phyloP scores from a whole-genome alignment of 495 filamentous ascomycete species.

The Penicillium manginii region DNA sequence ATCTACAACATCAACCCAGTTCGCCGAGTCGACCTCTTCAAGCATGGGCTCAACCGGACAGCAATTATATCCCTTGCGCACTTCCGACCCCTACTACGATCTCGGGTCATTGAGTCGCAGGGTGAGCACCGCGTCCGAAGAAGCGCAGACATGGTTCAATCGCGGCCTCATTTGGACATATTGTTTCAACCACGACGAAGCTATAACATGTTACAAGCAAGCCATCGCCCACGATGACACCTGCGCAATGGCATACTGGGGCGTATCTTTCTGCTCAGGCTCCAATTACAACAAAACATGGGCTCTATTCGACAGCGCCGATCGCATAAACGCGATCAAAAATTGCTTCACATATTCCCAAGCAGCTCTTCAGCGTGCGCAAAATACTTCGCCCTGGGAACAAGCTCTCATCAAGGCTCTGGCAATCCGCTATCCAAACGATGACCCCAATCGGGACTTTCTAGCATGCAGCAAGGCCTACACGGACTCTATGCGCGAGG shows the following conservation, averaged over 20 bases:
- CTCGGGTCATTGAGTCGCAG: conserved; percentile 54
- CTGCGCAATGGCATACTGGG: conserved; percentile 70
- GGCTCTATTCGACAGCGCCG: conserved; percentile 58
- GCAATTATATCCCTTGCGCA: neutral
- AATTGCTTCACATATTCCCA: conserved; percentile 40
- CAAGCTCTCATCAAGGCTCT: conserved; percentile 58
- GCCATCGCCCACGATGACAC: conserved; percentile 53
- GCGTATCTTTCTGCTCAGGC: conserved; percentile 61
- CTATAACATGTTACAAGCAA: conserved; percentile 59
- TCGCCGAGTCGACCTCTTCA: neutral
- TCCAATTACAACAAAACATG: conserved; percentile 76
- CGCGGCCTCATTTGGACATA: conserved; percentile 66
- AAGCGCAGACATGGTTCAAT: conserved; percentile 63
- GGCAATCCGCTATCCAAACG: conserved; percentile 51
- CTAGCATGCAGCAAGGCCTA: conserved; percentile 54
- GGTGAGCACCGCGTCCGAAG: conserved; percentile 46
- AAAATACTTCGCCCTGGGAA: conserved; percentile 42
- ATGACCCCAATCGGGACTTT: conserved; percentile 38
- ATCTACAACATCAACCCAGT: neutral
- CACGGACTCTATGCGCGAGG: conserved; percentile 58
- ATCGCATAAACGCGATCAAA: conserved; percentile 45
- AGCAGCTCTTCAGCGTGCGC: conserved; percentile 37
- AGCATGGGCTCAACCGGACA: neutral
- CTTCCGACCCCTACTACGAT: conserved; percentile 50
- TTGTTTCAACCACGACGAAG: conserved; percentile 68